Evolutionary conservation across 2,329 filamentous ascomycete genomes (phyloP).

Genomic region (Aspergillus pseudotamarii): DNA sequence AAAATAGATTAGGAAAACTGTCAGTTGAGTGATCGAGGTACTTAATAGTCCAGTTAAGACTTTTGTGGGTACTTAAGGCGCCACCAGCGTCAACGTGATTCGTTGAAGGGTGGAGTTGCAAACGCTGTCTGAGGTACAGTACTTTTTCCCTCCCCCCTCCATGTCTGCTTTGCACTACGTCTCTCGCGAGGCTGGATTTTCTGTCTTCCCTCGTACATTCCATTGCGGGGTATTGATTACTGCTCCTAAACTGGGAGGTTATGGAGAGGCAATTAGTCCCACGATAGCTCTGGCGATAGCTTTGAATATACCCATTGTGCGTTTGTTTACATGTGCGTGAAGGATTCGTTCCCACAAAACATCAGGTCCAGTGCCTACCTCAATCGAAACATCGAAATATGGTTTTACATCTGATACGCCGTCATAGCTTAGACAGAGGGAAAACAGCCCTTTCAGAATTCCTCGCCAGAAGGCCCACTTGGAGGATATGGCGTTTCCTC

Average conservation of each 20-base stretch:
- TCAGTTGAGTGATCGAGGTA: background rate
- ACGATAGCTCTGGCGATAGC: background rate
- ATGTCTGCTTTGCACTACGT: background rate
- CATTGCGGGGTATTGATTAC: background rate
- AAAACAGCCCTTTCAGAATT: background rate
- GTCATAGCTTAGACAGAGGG: background rate
- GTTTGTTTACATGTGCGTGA: background rate
- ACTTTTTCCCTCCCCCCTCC: background rate
- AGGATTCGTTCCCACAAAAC: background rate
- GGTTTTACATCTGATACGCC: background rate
- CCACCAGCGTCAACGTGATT: background rate
- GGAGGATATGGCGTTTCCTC: slow-evolving; percentile 12
- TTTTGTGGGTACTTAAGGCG: background rate
- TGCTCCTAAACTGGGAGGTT: background rate
- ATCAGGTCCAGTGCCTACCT: background rate
- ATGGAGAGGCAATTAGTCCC: background rate
- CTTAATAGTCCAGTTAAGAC: background rate
- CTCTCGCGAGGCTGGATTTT: background rate
- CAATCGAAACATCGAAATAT: background rate
- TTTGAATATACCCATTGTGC: background rate
- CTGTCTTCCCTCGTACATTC: background rate
- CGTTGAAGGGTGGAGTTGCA: background rate
- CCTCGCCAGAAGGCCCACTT: background rate
- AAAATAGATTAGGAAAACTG: background rate
- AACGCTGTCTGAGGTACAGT: background rate